These are phyloP conservation scores for Phaseolus lunatus DNA, from an alignment of 306 rosid genomes.

Conservation along the genomic window DNA sequence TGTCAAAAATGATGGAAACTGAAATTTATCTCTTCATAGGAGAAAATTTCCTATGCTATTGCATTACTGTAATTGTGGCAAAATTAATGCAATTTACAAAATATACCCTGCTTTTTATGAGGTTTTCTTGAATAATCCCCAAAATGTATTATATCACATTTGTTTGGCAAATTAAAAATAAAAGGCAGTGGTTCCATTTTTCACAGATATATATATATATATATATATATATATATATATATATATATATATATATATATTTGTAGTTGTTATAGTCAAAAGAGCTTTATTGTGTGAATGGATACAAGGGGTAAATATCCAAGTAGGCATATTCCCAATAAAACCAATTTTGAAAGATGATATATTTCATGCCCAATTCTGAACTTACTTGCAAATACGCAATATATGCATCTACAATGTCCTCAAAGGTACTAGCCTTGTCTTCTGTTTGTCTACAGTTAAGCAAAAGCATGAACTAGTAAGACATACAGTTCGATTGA, in stretches of 20 bases:
- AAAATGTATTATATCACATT: neutral
- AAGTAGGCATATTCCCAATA: neutral
- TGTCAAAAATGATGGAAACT: neutral
- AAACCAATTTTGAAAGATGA: slow-evolving; percentile 24
- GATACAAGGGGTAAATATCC: neutral
- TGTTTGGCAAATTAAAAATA: neutral
- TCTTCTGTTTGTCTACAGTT: slow-evolving; percentile 61
- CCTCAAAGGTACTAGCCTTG: slow-evolving; percentile 71
- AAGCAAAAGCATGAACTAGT: slow-evolving; percentile 41
- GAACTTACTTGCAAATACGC: slow-evolving; percentile 95
- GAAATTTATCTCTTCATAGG: neutral
- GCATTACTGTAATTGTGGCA: neutral
- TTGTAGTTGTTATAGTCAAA: neutral
- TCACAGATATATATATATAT: too few relatives aligned
- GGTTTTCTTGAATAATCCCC: neutral
- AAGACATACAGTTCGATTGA: slow-evolving; percentile 13
- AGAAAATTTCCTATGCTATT: neutral
- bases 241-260: too few relatives aligned
- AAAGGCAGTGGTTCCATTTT: too few relatives aligned
- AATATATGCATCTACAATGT: slow-evolving; percentile 86
- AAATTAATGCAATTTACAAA: neutral
- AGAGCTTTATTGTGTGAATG: neutral
- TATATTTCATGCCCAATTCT: slow-evolving; percentile 24
- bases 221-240: too few relatives aligned
- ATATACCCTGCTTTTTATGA: neutral